Base-by-base conservation (phyloP, 306 rosid genomes). In the Vachellia collinsii region DNA sequence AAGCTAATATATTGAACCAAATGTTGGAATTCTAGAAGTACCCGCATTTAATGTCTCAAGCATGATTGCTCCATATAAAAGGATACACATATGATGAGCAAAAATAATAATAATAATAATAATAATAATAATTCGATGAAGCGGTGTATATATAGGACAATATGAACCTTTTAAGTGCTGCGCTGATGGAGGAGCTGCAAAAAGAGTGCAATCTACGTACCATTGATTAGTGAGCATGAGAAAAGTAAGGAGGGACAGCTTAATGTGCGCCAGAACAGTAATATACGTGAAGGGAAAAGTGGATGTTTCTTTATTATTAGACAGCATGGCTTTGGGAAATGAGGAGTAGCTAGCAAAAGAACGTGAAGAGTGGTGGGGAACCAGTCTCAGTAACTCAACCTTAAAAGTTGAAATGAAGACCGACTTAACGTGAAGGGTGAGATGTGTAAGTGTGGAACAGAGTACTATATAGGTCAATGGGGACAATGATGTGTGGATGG, bases 401-500 rank as follows among this genome's bases (percentile, higher is more conserved):
- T 62, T 13, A 62, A 29, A 11, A 62, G 0, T 29, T 19, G 34
- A 62, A 62, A 0, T 13, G 12, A 22, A 20, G 3, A 56, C 63
- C 37, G 29, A 25, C 25, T 59, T 59, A 61, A 25, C 17, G 67
- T 61, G 67, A 61, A 11, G 7, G 63, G 63, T 29, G 67, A 12
- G 38, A 8, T 29, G 34, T 29, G 34, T 29, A 29, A 0, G 34
- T 2, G 34, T 29, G 34, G 34, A 2, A 29, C 34, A 29, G 34
- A 29, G 34, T 29, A 29, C 34, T 29, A 29, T 29, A 29, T 29
- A 2, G 36, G 36, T 77, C 85, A 77, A 80, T 42, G 73, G 12
- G 77, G 85, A 66, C 70, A 76, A 72, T 72, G 53, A 84, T 70
- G 42, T 41, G 63, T 11, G 37, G 36, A 22, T 58, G 11, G 61